Evolutionary conservation across 2,329 filamentous ascomycete species (phyloP).

Genomic region (Cordyceps javanica): DNA sequence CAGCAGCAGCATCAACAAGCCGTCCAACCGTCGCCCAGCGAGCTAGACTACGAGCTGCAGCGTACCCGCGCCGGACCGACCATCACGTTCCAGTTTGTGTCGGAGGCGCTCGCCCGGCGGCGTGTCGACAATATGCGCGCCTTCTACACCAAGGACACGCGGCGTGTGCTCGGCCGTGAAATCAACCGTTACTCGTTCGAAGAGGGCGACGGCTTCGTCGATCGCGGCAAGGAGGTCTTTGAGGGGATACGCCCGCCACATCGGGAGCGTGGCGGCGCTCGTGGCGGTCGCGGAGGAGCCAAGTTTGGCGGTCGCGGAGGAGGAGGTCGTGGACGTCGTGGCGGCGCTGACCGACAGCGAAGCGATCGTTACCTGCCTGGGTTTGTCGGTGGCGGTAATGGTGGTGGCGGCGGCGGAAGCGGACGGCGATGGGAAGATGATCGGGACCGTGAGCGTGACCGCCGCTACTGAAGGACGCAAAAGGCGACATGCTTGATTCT

Average conservation of each 20-base stretch:
- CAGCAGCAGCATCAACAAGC: not conserved
- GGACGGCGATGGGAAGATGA: conserved; percentile 17
- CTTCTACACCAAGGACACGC: conserved; percentile 37
- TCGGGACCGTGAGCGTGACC: conserved; percentile 1
- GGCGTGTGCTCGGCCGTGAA: conserved; percentile 38
- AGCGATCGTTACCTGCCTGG: conserved; percentile 30
- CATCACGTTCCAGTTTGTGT: conserved; percentile 50
- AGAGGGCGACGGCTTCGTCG: conserved; percentile 58
- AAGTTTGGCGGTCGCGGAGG: conserved; percentile 21
- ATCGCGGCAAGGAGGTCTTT: conserved; percentile 66
- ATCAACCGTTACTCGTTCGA: conserved; percentile 71
- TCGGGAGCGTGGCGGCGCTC: conserved; percentile 33
- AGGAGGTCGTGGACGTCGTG: conserved; percentile 18
- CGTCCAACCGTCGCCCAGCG: conserved; percentile 5
- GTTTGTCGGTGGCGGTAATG: conserved; percentile 14
- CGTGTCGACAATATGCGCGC: conserved; percentile 54
- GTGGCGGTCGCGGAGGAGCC: conserved; percentile 19
- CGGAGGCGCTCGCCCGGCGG: conserved; percentile 55
- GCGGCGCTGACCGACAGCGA: conserved; percentile 20
- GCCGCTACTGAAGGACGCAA: not conserved
- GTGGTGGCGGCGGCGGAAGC: conserved; percentile 17
- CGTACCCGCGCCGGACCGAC: conserved; percentile 37
- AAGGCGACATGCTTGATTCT: not conserved
- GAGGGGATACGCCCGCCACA: conserved; percentile 56
- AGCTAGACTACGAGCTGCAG: conserved; percentile 3